Evolutionary conservation across 495 filamentous ascomycete species (phyloP), one percentile per base, ranked within the genome.

Genomic region (Aspergillus bertholletiae): DNA sequence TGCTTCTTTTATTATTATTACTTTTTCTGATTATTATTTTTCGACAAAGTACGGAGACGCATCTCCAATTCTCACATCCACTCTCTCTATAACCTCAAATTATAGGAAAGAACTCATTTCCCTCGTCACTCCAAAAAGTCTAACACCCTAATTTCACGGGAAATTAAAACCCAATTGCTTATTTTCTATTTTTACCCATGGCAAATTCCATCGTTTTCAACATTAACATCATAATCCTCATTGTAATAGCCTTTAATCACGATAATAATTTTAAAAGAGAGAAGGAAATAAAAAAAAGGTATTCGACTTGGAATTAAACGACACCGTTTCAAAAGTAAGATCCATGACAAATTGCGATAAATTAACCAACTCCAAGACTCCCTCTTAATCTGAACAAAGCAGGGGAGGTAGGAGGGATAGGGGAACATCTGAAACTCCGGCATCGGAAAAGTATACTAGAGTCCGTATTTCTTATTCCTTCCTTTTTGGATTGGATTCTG

Each of bases 381-480:
- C 34, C n/a, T 37, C 34, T n/a, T 37, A 37, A n/a, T 37, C 11
- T 15, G 34, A 49, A 53, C 23, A 28, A 46, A 61, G 57, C 26
- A 45, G 27, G 37, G 50, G 39, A 44, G 24, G 39, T 9, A 43
- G n/a, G 21, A 22, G 34, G 44, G 56, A 50, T 20, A 22, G 34
- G 44, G 56, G 46, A 23, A 51, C 51, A 49, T 28, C 51, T 63
- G 57, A 49, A 59, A 61, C 64, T 62, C 66, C 67, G 69, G 54
- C 54, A 70, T 68, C 63, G 65, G 63, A 68, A 54, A 32, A 53
- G 51, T 46, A 51, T 55, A 60, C 26, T 37, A 41, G 35, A 20
- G 28, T 9, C 28, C 44, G 37, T 40, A 58, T 35, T 28, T 8
- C 26, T 28, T 28, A 4, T 8, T 28, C 26, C 26, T 28, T 28